Evolutionary conservation across 176 grass and related monocot species (phyloP).

Genomic region (Zoysia pacifica): DNA sequence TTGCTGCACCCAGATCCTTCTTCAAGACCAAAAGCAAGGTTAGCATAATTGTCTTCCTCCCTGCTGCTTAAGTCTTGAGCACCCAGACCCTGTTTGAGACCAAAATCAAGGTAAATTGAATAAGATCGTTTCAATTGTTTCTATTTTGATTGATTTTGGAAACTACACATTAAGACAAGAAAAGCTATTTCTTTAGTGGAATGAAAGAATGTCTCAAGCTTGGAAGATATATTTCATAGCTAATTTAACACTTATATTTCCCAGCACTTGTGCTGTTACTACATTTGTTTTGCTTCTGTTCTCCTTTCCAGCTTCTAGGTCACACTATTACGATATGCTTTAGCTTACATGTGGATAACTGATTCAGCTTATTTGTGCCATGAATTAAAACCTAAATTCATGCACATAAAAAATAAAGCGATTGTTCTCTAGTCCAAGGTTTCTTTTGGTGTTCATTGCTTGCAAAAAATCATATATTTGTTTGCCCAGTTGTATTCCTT

Average conservation of each 20-base stretch:
- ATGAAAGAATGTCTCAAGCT: constrained; percentile 12
- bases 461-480: background rate
- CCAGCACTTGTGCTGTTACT: background rate
- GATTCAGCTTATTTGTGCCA: constrained; percentile 27
- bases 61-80: background rate
- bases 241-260: background rate
- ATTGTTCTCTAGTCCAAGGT: constrained; percentile 1
- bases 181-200: constrained; percentile 8
- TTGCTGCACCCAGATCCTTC: constrained; percentile 86
- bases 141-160: constrained; percentile 16
- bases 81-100: background rate
- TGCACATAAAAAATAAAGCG: background rate
- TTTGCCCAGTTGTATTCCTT: background rate
- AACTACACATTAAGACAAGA: background rate
- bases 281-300: constrained; percentile 32
- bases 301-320: background rate
- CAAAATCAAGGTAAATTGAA: constrained; percentile 13
- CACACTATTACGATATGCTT: constrained; percentile 15
- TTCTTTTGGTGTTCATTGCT: background rate
- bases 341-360: constrained; percentile 6
- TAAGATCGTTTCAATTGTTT: constrained; percentile 5
- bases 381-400: constrained; percentile 22
- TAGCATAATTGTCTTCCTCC: constrained; percentile 27
- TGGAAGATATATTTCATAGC: constrained; percentile 9
- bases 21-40: constrained; percentile 90